phyloP scores from a whole-genome alignment of 495 filamentous ascomycete genomes.

The Penicillium mononematosum region DNA sequence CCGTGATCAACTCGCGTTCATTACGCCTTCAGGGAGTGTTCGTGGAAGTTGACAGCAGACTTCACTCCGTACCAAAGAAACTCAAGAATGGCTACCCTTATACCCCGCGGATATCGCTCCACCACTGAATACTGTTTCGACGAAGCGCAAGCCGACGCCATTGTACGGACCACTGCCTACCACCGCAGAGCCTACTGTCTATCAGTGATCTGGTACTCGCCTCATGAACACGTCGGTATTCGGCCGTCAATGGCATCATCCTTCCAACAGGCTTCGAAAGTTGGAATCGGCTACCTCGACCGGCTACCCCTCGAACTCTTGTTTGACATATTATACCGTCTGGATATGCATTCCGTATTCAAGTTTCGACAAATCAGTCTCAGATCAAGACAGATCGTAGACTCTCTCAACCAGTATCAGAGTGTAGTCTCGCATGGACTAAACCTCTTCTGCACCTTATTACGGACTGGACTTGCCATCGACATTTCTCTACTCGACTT shows the following conservation, averaged over 20 bases:
- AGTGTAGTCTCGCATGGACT: slow-evolving; percentile 34
- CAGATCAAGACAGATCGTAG: slow-evolving; percentile 34
- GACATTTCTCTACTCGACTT: slow-evolving; percentile 34
- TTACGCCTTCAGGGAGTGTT: too few species aligned
- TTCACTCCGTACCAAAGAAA: neutral
- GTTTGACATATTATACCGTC: slow-evolving; percentile 29
- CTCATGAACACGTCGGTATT: slow-evolving; percentile 21
- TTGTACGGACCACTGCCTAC: slow-evolving; percentile 33
- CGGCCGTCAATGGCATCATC: slow-evolving; percentile 31
- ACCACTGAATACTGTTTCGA: neutral
- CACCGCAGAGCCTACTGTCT: slow-evolving; percentile 34
- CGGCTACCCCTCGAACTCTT: slow-evolving; percentile 41
- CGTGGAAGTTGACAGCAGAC: too few species aligned
- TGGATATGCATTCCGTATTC: slow-evolving; percentile 40
- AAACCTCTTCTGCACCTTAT: slow-evolving; percentile 40
- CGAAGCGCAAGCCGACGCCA: slow-evolving; percentile 17
- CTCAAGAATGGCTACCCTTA: neutral
- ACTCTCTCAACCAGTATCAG: slow-evolving; percentile 36
- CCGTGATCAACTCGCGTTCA: too few species aligned
- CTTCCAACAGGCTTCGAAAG: slow-evolving; percentile 28
- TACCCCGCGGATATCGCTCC: neutral
- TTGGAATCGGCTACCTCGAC: slow-evolving; percentile 32
- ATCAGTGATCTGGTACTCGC: slow-evolving; percentile 38
- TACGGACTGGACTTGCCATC: slow-evolving; percentile 34
- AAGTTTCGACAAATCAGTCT: slow-evolving; percentile 40